These are phyloP conservation scores for Passiflora organensis DNA, from an alignment of 345 rosid genomes.

Conservation along the genomic window DNA sequence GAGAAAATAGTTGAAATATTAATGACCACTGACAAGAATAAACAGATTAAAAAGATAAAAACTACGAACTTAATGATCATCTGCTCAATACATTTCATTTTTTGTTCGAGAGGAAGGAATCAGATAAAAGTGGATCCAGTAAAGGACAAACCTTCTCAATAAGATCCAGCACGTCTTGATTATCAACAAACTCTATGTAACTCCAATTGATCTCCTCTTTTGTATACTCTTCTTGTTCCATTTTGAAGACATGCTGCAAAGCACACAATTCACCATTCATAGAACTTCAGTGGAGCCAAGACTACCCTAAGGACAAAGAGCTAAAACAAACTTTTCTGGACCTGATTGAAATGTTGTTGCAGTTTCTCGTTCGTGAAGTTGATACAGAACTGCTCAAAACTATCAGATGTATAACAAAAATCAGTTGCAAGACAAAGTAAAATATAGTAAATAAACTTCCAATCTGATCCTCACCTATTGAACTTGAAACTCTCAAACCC, in stretches of 20 bases:
- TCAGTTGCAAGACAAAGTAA: constrained; percentile 21
- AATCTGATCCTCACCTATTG: constrained; percentile 59
- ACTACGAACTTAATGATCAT: neutral
- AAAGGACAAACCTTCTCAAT: constrained; percentile 83
- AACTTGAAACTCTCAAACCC: constrained; percentile 97
- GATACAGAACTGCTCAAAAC: constrained; percentile 99
- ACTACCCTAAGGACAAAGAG: constrained; percentile 5
- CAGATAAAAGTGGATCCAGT: neutral
- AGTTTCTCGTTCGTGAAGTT: constrained; percentile 97
- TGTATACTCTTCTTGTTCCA: constrained; percentile 99
- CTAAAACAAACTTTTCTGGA: constrained; percentile 21
- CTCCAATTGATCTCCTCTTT: constrained; percentile 99
- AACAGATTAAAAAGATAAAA: neutral
- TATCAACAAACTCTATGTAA: constrained; percentile 99
- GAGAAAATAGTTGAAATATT: constrained; percentile 6
- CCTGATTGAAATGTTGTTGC: constrained; percentile 99
- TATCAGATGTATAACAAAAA: constrained; percentile 12
- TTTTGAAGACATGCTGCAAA: constrained; percentile 94
- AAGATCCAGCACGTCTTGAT: constrained; percentile 96
- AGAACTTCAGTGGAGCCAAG: constrained; percentile 17
- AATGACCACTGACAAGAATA: constrained; percentile 1
- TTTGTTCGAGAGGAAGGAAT: no score
- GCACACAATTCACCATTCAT: constrained; percentile 15
- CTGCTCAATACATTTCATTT: no score
- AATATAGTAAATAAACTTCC: constrained; percentile 4